Evolutionary conservation across 441 rosid species (phyloP).

Genomic region (Erysimum pusillum): DNA sequence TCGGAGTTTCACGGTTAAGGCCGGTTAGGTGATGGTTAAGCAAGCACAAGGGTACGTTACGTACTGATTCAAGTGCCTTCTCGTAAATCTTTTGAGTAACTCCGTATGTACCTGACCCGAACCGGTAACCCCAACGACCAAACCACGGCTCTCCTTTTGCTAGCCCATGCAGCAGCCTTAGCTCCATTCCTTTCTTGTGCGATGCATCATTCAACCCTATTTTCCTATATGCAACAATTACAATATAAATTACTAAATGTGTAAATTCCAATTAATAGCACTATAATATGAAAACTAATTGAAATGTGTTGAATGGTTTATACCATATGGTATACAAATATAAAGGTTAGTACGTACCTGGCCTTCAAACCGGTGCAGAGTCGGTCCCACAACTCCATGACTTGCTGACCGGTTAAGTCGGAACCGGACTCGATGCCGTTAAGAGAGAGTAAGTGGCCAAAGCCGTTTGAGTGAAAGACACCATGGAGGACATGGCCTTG

Average conservation of each 20-base stretch:
- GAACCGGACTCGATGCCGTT: slow-evolving; percentile 78
- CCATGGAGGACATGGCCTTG: slow-evolving; percentile 79
- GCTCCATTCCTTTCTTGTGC: slow-evolving; percentile 76
- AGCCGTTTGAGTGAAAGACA: slow-evolving; percentile 86
- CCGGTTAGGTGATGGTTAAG: slow-evolving; percentile 56
- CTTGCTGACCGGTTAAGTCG: slow-evolving; percentile 66
- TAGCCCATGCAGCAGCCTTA: slow-evolving; percentile 75
- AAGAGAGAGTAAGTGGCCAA: slow-evolving; percentile 81
- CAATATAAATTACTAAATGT: neutral
- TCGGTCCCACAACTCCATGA: slow-evolving; percentile 93
- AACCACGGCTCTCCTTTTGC: slow-evolving; percentile 85
- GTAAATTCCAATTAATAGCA: neutral
- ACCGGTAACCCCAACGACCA: slow-evolving; percentile 84
- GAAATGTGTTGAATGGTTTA: neutral
- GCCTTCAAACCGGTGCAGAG: slow-evolving; percentile 76
- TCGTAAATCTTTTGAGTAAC: slow-evolving; percentile 69
- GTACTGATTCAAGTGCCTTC: slow-evolving; percentile 78
- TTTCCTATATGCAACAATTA: slow-evolving; percentile 54
- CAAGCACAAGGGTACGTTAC: slow-evolving; percentile 63
- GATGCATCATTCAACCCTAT: slow-evolving; percentile 78
- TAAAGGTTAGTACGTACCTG: slow-evolving; percentile 60
- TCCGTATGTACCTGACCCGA: slow-evolving; percentile 77
- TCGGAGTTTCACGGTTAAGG: slow-evolving; percentile 56
- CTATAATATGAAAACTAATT: neutral
- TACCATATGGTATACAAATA: slow-evolving; percentile 1